phyloP scores from a whole-genome alignment of 2,329 filamentous ascomycete species.

The Lomentospora prolificans region DNA sequence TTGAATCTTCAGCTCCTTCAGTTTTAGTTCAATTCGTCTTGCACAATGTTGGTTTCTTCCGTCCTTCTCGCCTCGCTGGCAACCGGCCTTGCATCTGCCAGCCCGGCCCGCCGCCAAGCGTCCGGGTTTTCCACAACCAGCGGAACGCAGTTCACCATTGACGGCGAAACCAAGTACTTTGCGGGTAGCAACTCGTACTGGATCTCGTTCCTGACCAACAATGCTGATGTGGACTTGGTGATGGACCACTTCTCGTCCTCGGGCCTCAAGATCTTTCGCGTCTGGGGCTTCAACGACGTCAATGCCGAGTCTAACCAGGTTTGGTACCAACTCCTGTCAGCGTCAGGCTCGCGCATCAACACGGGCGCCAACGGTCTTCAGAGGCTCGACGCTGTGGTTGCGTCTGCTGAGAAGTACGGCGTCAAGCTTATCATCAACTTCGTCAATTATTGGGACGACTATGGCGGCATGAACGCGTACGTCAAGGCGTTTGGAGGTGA shows the following conservation, averaged over 20 bases:
- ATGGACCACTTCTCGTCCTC: constrained; percentile 36
- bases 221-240: constrained; percentile 45
- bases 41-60: background rate
- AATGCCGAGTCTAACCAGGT: constrained; percentile 27
- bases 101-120: constrained; percentile 10
- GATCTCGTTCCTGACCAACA: constrained; percentile 42
- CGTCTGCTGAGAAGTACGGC: constrained; percentile 45
- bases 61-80: background rate
- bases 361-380: constrained; percentile 51
- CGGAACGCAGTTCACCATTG: constrained; percentile 29
- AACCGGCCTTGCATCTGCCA: background rate
- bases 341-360: constrained; percentile 46
- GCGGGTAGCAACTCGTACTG: constrained; percentile 49
- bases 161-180: constrained; percentile 36
- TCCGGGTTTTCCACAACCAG: constrained; percentile 15
- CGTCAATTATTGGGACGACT: constrained; percentile 60
- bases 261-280: constrained; percentile 46
- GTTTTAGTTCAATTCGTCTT: background rate
- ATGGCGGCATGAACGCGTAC: constrained; percentile 56
- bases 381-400: constrained; percentile 51
- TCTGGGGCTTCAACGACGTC: constrained; percentile 54
- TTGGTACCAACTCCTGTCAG: constrained; percentile 43
- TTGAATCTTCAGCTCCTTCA: background rate
- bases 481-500: constrained; percentile 45
- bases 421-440: constrained; percentile 57